A percentile compares a stretch with the other conserved stretches of the same genome.
phyloP scores from a whole-genome alignment of 139 green algal species.

The Nannochloris sp. region DNA sequence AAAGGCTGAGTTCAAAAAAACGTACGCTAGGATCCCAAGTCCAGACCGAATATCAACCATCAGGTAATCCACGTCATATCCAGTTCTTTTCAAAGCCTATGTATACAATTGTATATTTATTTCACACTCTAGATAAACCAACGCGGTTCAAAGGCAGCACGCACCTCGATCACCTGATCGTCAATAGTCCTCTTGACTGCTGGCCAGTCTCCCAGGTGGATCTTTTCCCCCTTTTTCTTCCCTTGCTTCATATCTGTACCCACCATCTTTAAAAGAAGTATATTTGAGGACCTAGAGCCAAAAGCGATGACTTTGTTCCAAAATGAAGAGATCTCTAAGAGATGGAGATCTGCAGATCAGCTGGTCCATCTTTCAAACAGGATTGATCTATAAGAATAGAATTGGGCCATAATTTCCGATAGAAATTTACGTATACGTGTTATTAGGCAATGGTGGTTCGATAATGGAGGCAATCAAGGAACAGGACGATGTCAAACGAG shows the following conservation, averaged over 20 bases:
- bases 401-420: not conserved
- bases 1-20: not conserved
- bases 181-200: constrained; percentile 55
- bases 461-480: no score
- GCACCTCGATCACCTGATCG: constrained; percentile 39
- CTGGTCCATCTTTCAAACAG: not conserved
- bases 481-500: no score
- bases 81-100: constrained; percentile 41
- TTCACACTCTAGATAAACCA: not conserved
- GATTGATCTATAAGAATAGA: not conserved
- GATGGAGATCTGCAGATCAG: not conserved
- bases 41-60: constrained; percentile 64
- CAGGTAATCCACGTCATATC: constrained; percentile 48
- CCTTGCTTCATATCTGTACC: not conserved
- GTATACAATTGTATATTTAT: not conserved
- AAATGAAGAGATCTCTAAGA: not conserved
- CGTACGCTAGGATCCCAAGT: constrained; percentile 56
- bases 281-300: no score
- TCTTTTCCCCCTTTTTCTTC: constrained; percentile 22
- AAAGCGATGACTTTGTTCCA: no score
- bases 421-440: no score
- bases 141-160: not conserved
- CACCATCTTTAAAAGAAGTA: no score
- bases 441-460: not conserved
- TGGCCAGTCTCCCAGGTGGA: constrained; percentile 45